Conservation (phyloP, 78 protist genomes). For the Monocercomonoides exilis region DNA sequence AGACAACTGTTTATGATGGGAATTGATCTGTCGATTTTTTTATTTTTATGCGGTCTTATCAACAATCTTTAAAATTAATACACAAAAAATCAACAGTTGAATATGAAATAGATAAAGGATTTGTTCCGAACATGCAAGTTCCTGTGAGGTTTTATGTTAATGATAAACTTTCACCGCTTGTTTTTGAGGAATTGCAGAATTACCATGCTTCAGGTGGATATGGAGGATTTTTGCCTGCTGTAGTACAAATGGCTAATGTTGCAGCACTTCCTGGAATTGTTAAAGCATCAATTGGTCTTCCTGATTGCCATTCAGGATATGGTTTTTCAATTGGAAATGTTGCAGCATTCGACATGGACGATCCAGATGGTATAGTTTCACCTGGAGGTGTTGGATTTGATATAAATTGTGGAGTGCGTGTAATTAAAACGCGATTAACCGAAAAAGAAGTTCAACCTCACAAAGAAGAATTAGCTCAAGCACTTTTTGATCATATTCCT, state of each 20-base stretch:
- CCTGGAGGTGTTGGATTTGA: slow-evolving; percentile 71
- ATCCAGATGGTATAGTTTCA: slow-evolving; percentile 79
- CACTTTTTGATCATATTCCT: slow-evolving; percentile 78
- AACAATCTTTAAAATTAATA: slow-evolving; percentile 29
- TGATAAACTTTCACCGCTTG: slow-evolving; percentile 34
- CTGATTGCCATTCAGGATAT: not conserved
- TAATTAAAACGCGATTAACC: slow-evolving; percentile 75
- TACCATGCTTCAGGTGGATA: not conserved
- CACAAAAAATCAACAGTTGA: slow-evolving; percentile 37
- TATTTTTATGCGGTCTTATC: not conserved
- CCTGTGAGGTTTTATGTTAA: slow-evolving; percentile 69
- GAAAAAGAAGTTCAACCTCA: slow-evolving; percentile 52
- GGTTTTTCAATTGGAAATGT: slow-evolving; percentile 86
- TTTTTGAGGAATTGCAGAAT: slow-evolving; percentile 69
- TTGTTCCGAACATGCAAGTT: slow-evolving; percentile 68
- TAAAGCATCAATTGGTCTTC: slow-evolving; percentile 1
- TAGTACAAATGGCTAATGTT: slow-evolving; percentile 74
- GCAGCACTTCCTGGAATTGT: slow-evolving; percentile 82
- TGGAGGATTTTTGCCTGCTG: slow-evolving; percentile 66
- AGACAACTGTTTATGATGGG: too few relatives aligned
- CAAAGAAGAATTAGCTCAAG: slow-evolving; percentile 59
- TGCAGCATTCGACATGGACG: slow-evolving; percentile 84
- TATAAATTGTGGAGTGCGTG: slow-evolving; percentile 94
- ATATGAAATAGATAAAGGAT: slow-evolving; percentile 60
- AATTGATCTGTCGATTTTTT: too few relatives aligned